phyloP scores from a whole-genome alignment of 441 rosid species.

The Erodium texanum region DNA sequence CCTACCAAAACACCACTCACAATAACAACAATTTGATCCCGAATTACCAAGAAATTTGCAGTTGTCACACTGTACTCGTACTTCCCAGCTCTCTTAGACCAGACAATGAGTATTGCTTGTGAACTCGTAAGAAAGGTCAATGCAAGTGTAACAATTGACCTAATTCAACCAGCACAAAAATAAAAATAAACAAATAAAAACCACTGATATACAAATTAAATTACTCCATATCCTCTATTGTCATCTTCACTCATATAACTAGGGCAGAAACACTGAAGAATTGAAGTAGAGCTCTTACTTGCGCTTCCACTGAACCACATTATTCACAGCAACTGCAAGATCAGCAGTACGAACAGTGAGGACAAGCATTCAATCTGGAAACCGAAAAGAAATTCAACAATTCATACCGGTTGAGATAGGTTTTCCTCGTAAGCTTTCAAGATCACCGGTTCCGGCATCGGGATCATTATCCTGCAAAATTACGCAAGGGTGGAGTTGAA shows the following conservation, averaged over 20 bases:
- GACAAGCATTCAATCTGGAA: background rate
- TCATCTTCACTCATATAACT: background rate
- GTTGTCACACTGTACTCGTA: constrained; percentile 94
- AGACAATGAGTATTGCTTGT: constrained; percentile 87
- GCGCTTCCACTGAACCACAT: constrained; percentile 64
- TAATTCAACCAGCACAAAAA: constrained; percentile 10
- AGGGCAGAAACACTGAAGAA: background rate
- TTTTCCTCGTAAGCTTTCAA: constrained; percentile 51
- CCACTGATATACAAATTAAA: too few species aligned
- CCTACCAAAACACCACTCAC: background rate
- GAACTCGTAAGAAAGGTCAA: constrained; percentile 85
- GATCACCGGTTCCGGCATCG: constrained; percentile 28
- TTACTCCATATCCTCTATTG: background rate
- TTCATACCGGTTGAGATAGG: constrained; percentile 29
- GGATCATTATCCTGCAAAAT: constrained; percentile 35
- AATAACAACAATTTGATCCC: background rate
- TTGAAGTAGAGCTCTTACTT: constrained; percentile 38
- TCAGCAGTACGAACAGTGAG: background rate
- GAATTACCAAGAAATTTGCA: constrained; percentile 71
- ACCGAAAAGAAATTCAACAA: background rate
- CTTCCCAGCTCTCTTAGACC: constrained; percentile 98
- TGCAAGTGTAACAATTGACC: constrained; percentile 73
- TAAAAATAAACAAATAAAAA: constrained; percentile 3
- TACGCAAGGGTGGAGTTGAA: background rate
- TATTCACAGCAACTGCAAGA: constrained; percentile 30